A percentile compares a stretch with the other conserved stretches of the same genome.
phyloP scores from a whole-genome alignment of 768 basidiomycete species.

The Crassisporium funariophilum region DNA sequence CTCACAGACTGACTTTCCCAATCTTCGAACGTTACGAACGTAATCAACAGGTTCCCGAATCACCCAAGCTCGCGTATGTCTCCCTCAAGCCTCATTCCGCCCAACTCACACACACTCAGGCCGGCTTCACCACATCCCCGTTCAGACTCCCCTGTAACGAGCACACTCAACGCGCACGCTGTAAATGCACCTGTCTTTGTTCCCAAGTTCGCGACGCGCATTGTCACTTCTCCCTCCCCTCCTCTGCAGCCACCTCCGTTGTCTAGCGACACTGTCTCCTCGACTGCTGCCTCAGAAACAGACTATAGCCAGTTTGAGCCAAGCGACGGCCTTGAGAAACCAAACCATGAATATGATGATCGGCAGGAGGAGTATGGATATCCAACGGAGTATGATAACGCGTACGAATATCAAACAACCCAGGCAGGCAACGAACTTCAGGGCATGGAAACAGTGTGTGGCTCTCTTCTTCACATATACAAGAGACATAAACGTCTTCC shows the following conservation, averaged over 20 bases:
- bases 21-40: neutral
- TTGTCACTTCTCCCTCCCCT: constrained; percentile 28
- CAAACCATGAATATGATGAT: constrained; percentile 6
- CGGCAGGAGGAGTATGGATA: constrained; percentile 12
- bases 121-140: constrained; percentile 26
- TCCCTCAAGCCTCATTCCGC: constrained; percentile 7
- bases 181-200: constrained; percentile 87
- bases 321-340: constrained; percentile 2
- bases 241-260: constrained; percentile 24
- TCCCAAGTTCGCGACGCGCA: constrained; percentile 52
- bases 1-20: too few species aligned
- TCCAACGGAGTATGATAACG: constrained; percentile 17
- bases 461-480: neutral
- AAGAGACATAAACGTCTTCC: neutral
- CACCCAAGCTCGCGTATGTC: constrained; percentile 32
- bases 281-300: constrained; percentile 4
- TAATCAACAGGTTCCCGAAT: constrained; percentile 14
- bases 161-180: constrained; percentile 56
- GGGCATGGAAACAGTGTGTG: constrained; percentile 20
- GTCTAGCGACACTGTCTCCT: constrained; percentile 4
- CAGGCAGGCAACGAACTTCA: constrained; percentile 17
- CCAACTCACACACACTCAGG: constrained; percentile 28
- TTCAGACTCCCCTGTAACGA: constrained; percentile 46
- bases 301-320: constrained; percentile 4
- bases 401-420: constrained; percentile 23